Base-by-base conservation (phyloP, 176 grass and related monocot species). In the Chloris gayana region DNA sequence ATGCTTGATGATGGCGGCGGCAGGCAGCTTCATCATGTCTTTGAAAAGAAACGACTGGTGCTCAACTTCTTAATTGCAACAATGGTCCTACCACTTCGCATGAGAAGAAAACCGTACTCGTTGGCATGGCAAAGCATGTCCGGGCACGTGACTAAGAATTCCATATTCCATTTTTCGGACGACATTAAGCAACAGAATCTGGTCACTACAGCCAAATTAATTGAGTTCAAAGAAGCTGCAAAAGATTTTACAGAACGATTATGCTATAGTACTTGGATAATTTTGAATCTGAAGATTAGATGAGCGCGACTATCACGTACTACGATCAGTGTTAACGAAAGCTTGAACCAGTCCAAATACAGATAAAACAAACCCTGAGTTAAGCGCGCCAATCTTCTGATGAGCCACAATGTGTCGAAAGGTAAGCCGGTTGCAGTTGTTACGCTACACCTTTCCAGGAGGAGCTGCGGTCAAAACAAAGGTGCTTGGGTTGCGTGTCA, bases 401-500 rank as follows among this genome's bases (percentile, higher is more conserved):
- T n/a, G n/a, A n/a, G n/a, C n/a, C n/a, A n/a, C n/a, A n/a, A n/a
- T n/a, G n/a, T n/a, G n/a, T n/a, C n/a, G n/a, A n/a, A n/a, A n/a
- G n/a, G n/a, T n/a, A n/a, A n/a, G n/a, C n/a, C n/a, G n/a, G n/a
- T 11, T 45, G 44, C 1, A 45, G 13, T 11, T 11, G 10, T 45
- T 45, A 45, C 44, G 44, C 13, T 45, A 2, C 44, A 45, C 44
- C 44, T 50, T 50, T 50, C 47, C 47, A 5, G 47, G 15, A 50
- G 50, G 6, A 46, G 9, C 10, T 32, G 49, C 35, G 10, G 53
- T 76, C 85, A 87, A 76, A 69, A 70, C 31, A 50, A 6, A 41
- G 72, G 51, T 21, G 72, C 72, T 21, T 64, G 18, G 19, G 14
- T 59, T 75, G 46, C 68, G 78, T 70, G 66, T n/a, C n/a, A n/a